Base-by-base conservation (phyloP, 768 basidiomycete species). In the Ephemerocybe angulata region DNA sequence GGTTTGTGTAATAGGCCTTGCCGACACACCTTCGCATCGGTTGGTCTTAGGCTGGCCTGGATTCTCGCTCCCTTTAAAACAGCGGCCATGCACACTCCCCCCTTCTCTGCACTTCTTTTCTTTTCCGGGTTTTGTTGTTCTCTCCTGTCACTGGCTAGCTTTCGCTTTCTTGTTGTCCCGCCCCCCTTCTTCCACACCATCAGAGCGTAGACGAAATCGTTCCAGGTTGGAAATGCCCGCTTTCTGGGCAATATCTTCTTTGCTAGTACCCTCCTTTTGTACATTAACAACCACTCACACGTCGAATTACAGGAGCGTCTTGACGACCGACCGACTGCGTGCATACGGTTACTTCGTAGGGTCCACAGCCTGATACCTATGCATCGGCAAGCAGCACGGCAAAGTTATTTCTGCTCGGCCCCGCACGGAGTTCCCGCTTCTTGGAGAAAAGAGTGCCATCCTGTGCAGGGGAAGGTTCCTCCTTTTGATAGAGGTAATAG, bases 401-500 rank as follows among this genome's bases (percentile, higher is more conserved):
- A 62, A 93, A 94, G 67, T 93, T 94, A 64, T 94, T 93, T 62
- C 87, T 76, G 63, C 79, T 76, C 19, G 48, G n/a, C 1, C 90
- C 90, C 54, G 76, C 71, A 17, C 81, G 74, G 50, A 88, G 67
- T 4, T 82, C 72, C 1, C 44, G 62, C 67, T 90, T 92, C 70
- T 75, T 85, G 42, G 43, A 13, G 24, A 61, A 60, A 1, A 13
- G 29, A 1, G 33, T 31, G 22, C 53, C 43, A 17, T 38, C 50
- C 30, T 24, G 24, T n/a, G 31, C 13, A 11, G 19, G 30, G 11
- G 48, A 35, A 21, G 41, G 52, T 7, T 13, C 19, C 24, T 49
- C 50, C 67, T 84, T 90, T n/a, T 70, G 78, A 65, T 82, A 93
- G 8, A 97, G 73, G 84, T 87, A 90, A 66, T 96, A 97, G 3